These are phyloP conservation scores for Entonaema liquescens DNA, from an alignment of 495 filamentous ascomycete species.

Conservation along the genomic window DNA sequence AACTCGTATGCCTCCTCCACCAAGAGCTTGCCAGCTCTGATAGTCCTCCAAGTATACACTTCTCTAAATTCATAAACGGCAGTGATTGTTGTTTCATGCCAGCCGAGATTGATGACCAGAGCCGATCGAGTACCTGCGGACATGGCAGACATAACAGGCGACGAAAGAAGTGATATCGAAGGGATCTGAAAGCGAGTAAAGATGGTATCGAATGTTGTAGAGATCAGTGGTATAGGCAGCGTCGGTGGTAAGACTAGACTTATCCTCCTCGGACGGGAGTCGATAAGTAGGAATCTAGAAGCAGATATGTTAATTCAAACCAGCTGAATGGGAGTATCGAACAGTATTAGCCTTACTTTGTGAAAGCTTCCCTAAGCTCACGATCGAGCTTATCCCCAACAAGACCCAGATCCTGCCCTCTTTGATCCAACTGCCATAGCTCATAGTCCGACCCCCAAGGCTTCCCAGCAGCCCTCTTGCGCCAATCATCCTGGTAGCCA, in stretches of 20 bases:
- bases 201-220: conserved; percentile 73
- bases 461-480: conserved; percentile 53
- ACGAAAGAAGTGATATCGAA: conserved; percentile 80
- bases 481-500: conserved; percentile 58
- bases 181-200: conserved; percentile 84
- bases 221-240: conserved; percentile 81
- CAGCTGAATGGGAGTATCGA: not conserved
- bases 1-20: conserved; percentile 73
- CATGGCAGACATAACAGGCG: conserved; percentile 73
- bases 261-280: conserved; percentile 76
- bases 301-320: conserved; percentile 17
- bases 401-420: conserved; percentile 75
- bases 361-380: conserved; percentile 82
- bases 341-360: conserved; percentile 60
- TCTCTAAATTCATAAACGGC: conserved; percentile 90
- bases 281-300: conserved; percentile 75
- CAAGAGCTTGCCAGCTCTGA: conserved; percentile 76
- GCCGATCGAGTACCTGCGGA: conserved; percentile 83
- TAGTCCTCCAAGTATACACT: conserved; percentile 69
- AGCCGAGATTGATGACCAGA: conserved; percentile 88
- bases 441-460: conserved; percentile 78
- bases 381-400: conserved; percentile 90
- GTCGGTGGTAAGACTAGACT: conserved; percentile 77
- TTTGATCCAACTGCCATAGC: conserved; percentile 80
- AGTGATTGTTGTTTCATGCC: conserved; percentile 85